Base-by-base conservation (phyloP, 768 basidiomycete species). In the Leucogyrophana mollusca region DNA sequence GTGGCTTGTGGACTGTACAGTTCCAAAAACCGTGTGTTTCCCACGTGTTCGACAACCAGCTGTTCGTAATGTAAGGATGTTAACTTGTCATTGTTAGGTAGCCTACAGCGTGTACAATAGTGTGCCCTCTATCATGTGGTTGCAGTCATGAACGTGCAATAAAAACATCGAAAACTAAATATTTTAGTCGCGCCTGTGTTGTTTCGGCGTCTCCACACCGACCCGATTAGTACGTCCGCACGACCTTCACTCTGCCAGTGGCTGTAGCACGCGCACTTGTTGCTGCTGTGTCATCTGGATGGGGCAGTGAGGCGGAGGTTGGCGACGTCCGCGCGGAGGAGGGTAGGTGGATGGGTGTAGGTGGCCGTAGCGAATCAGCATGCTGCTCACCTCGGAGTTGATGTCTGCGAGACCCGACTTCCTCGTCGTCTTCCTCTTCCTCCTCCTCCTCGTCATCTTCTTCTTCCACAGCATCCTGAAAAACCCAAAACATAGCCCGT, bases 1-100 rank as follows among this genome's bases (percentile, higher is more conserved):
- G 52, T 76, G 79, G 80, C 79, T 81, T 62, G 54, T 57, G 65
- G 65, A 67, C 80, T 85, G 66, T 82, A 82, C 62, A 85, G 83
- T 75, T 73, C 32, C 48, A 53, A 45, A 56, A 30, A 13, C 27
- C 27, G 13, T 58, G 53, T 46, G 51, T 39, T 42, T 59, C 51
- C 43, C 54, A 67, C 66, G 53, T 45, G 39, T 6, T 4, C 1
- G 4, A 30, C 27, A 30, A 13, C 13, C 13, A 6, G 60, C 49
- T 49, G 3, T 40, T 43, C 35, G 50, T 11, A 40, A 16, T 45
- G 34, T 11, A 9, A 45, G 18, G 27, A 30, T 30, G 27, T 30
- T 30, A 30, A 30, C 7, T 30, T 30, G 27, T 30, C 13, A 7
- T 13, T n/a, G n/a, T n/a, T n/a, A n/a, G n/a, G n/a, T 50, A 45